These are phyloP conservation scores for Hortiboletus flavorubellus DNA, from an alignment of 768 basidiomycete species.

Conservation along the genomic window DNA sequence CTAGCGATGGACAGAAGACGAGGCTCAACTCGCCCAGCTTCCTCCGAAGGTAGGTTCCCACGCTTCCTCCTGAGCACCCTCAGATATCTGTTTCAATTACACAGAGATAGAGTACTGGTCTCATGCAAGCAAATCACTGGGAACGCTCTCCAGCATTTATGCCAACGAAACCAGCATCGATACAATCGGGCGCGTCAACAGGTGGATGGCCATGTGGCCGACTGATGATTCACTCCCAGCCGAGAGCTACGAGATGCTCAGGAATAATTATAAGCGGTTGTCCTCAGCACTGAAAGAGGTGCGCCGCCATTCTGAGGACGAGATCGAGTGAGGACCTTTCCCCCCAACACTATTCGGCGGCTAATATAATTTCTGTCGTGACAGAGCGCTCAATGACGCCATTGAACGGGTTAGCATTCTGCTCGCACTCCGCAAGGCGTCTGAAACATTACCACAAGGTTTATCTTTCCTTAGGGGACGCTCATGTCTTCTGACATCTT, in stretches of 20 bases:
- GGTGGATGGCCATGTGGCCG: conserved; percentile 69
- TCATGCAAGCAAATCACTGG: conserved; percentile 59
- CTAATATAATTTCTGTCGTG: conserved; percentile 5
- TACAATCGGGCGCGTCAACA: conserved; percentile 69
- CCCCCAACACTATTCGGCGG: neutral
- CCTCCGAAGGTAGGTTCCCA: conserved; percentile 64
- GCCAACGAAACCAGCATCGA: conserved; percentile 48
- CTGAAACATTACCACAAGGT: conserved; percentile 61
- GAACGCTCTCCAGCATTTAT: conserved; percentile 51
- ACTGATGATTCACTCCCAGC: conserved; percentile 63
- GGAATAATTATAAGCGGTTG: conserved; percentile 60
- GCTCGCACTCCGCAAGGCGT: conserved; percentile 69
- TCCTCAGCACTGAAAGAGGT: conserved; percentile 61
- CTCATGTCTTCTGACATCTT: conserved; percentile 1
- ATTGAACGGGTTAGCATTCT: conserved; percentile 68
- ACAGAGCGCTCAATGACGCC: conserved; percentile 67
- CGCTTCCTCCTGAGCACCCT: conserved; percentile 13
- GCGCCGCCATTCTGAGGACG: conserved; percentile 52
- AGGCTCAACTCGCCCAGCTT: conserved; percentile 59
- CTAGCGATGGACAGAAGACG: conserved; percentile 66
- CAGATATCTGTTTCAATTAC: conserved; percentile 3
- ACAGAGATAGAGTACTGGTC: conserved; percentile 78
- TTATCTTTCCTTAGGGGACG: conserved; percentile 1
- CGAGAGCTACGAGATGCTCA: conserved; percentile 65
- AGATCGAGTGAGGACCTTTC: conserved; percentile 51